Base-by-base conservation (phyloP, 305 asterid genomes). In the Withania somnifera region DNA sequence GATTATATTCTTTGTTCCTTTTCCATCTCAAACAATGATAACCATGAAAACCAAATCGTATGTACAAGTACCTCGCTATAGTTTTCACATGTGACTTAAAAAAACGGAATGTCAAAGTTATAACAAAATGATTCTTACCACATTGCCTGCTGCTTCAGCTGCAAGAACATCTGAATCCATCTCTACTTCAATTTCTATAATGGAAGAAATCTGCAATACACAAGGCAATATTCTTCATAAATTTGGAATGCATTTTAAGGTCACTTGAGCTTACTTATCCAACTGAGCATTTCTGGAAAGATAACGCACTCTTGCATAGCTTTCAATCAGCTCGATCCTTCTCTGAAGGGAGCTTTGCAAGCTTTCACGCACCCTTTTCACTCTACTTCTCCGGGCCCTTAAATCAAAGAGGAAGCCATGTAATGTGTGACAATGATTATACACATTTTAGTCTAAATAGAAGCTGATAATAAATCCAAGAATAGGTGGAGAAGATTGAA, bases 101-200 rank as follows among this genome's bases (percentile, higher is more conserved):
- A 22, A 22, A 20, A 57, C 14, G 64, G 64, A 75, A 0, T 50
- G 34, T 15, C 40, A 4, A 73, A 45, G 0, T 36, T 51, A 15
- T 42, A 82, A 47, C 5, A 40, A 78, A 57, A 42, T 56, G 85
- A 52, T 67, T 69, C 87, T 60, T 87, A 95, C 99, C 76, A 86
- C 86, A 83, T 89, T 92, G 86, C 92, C 89, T 79, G 87, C 98
- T 45, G 92, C 89, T 90, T 96, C 99, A 61, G 98, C 98, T 58
- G 99, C 98, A 87, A 90, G 90, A 86, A 94, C 99, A 75, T 94
- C 98, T 58, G 92, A 84, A 84, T 96, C 98, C 90, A 96, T 86
- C 86, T 96, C 98, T 58, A 96, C 95, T 90, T 96, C 99, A 58
- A 96, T 96, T 88, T 94, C 98, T 83, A 96, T 96, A 90, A 96